These are phyloP conservation scores for Cydonia oblonga DNA, from an alignment of 331 rosid genomes.

Conservation along the genomic window DNA sequence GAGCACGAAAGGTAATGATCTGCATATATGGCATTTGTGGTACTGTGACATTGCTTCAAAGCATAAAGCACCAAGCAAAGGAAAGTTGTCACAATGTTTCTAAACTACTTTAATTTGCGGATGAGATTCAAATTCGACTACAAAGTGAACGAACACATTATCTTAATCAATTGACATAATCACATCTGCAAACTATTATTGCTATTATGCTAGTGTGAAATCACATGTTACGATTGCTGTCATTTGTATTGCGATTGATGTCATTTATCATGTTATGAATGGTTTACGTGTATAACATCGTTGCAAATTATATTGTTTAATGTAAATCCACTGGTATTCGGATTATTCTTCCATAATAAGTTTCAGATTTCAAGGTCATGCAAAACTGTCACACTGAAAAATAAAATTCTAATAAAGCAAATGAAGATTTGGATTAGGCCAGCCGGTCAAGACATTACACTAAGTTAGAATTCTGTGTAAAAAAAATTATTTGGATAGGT, in stretches of 20 bases:
- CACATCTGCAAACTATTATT: background rate
- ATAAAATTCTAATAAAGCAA: too few species aligned
- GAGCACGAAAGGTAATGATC: background rate
- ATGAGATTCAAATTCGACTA: too few species aligned
- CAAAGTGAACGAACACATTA: accelerated
- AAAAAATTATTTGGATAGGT: too few species aligned
- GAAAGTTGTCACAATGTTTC: background rate
- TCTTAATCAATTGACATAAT: background rate
- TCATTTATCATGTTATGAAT: too few species aligned
- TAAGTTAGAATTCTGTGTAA: background rate
- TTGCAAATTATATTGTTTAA: too few species aligned
- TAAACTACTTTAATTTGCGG: background rate
- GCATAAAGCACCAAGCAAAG: background rate
- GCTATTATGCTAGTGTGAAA: background rate
- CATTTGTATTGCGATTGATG: too few species aligned
- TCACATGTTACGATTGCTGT: background rate
- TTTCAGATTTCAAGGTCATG: background rate
- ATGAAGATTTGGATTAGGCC: background rate
- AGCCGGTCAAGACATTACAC: background rate
- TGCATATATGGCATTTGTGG: background rate
- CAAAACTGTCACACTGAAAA: background rate
- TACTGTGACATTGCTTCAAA: background rate
- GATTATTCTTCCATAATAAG: background rate
- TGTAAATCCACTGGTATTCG: background rate
- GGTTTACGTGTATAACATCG: too few species aligned